phyloP scores from a whole-genome alignment of 2,329 filamentous ascomycete species.

The Phoma sp. region DNA sequence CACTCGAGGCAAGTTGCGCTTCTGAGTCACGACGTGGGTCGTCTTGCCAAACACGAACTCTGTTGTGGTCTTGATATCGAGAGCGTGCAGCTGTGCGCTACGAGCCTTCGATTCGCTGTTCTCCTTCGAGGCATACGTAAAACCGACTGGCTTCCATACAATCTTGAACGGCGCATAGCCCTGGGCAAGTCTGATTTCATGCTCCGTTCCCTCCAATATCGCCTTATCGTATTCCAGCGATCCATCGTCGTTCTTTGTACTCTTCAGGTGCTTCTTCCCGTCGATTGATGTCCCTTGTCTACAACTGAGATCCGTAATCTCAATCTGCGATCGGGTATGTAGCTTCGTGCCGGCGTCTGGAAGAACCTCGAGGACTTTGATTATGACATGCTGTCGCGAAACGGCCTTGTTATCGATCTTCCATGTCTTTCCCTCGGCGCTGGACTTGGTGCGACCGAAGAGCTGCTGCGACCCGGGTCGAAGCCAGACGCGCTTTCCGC shows the following conservation, averaged over 20 bases:
- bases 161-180: constrained; percentile 73
- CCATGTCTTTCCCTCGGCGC: constrained; percentile 45
- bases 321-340: constrained; percentile 71
- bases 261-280: constrained; percentile 70
- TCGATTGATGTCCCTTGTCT: constrained; percentile 85
- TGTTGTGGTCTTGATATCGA: constrained; percentile 86
- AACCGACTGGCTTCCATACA: constrained; percentile 79
- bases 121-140: constrained; percentile 79
- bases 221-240: constrained; percentile 34
- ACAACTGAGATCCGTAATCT: constrained; percentile 77
- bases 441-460: constrained; percentile 77
- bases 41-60: constrained; percentile 76
- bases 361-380: constrained; percentile 72
- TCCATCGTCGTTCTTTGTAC: constrained; percentile 57
- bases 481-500: constrained; percentile 77
- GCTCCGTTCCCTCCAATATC: constrained; percentile 51
- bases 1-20: constrained; percentile 87
- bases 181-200: constrained; percentile 75
- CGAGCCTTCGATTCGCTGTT: constrained; percentile 60
- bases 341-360: constrained; percentile 72
- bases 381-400: constrained; percentile 85
- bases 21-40: constrained; percentile 87
- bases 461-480: constrained; percentile 85
- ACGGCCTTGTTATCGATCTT: constrained; percentile 82
- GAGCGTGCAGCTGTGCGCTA: constrained; percentile 73